Evolutionary conservation across 257 asterid genomes (phyloP).

Genomic region (Solanum chilense): DNA sequence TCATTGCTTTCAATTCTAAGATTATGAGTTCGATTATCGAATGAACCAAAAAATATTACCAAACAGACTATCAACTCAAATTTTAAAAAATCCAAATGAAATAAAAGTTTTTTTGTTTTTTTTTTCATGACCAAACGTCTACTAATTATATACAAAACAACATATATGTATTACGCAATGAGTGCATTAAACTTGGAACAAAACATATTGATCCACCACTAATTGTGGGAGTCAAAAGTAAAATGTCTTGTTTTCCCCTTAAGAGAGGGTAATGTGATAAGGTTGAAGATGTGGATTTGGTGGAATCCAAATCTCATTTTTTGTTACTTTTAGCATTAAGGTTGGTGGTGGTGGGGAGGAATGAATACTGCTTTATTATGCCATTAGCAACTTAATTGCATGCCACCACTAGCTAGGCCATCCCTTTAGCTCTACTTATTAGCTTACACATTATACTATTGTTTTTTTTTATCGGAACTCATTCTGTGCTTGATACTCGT

Average conservation of each 20-base stretch:
- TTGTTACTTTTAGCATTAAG: not conserved
- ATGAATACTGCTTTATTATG: not conserved
- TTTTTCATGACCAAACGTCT: not conserved
- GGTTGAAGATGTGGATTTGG: conserved; percentile 40
- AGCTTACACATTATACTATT: not conserved
- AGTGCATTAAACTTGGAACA: not conserved
- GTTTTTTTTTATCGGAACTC: not conserved
- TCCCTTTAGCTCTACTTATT: not conserved
- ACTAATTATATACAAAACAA: not conserved
- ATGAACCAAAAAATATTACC: not conserved
- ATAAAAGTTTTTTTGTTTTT: not conserved
- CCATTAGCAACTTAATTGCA: not conserved
- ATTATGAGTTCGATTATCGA: too few species aligned
- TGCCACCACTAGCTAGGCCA: not conserved
- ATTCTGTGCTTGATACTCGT: not conserved
- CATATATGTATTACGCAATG: not conserved
- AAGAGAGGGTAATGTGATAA: conserved; percentile 21
- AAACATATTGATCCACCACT: not conserved
- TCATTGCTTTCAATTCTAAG: too few species aligned
- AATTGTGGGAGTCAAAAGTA: not conserved
- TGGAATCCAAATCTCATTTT: conserved; percentile 38
- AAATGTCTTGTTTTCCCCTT: not conserved
- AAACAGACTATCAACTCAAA: not conserved
- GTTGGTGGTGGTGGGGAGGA: conserved; percentile 3
- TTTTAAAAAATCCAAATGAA: too few species aligned